Base-by-base conservation (phyloP, 495 filamentous ascomycete genomes). In the Jackrogersella minutella region DNA sequence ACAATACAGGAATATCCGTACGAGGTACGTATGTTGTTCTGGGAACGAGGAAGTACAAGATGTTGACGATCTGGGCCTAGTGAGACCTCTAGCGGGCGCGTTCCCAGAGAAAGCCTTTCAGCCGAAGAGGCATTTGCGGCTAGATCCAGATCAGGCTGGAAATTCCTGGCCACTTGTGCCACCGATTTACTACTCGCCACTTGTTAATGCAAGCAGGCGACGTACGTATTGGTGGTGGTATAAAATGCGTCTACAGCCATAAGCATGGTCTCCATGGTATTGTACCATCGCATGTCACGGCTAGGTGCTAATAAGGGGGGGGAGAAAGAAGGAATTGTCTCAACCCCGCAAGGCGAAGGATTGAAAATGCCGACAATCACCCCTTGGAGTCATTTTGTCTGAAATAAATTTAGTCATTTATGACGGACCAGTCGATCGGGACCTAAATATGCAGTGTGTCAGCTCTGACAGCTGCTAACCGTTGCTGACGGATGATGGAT, bases 301-400 rank as follows among this genome's bases (percentile, higher is more conserved):
- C 11, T 8, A 22, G 33, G 22, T 10, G 39, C 24, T 16, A 28
- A 26, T 11, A 50, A 19, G 46, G 26, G 9, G 46, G 16, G 14
- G 9, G 9, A n/a, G n/a, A 33, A 46, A 31, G 21, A 49, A 49
- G 24, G 16, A 30, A 17, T n/a, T 26, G 21, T 26, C 19, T n/a
- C 19, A 58, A 66, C 66, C 66, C 66, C 66, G 55, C 66, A 69
- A 56, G 14, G 26, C 55, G 66, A 69, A 60, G 66, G 66, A 69
- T 64, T 24, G 34, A 47, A 7, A 30, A 7, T 68, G 40, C 65
- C 58, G 59, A 58, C 19, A 59, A 68, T 68, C 65, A 50, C 54
- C 51, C 17, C 57, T 50, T 57, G 30, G 39, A 33, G 8, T 33
- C 14, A 9, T 2, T 31, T n/a, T 31, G 55, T 65, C 46, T 58